These are phyloP conservation scores for Amanita inopinata DNA, from an alignment of 768 basidiomycete species.

Conservation along the genomic window DNA sequence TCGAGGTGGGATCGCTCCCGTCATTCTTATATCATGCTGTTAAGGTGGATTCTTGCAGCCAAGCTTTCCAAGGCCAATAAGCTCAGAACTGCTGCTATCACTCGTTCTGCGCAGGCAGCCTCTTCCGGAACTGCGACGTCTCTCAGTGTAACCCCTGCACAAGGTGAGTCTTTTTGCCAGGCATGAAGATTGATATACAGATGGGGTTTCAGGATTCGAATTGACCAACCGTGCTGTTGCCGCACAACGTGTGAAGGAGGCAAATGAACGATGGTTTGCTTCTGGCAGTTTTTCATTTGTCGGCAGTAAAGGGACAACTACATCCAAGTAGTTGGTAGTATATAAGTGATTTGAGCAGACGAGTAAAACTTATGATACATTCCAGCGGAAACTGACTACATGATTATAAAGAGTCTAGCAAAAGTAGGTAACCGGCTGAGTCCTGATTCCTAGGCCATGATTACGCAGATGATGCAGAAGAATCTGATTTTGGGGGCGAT, in stretches of 20 bases:
- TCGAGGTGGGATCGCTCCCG: constrained; percentile 49
- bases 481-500: constrained; percentile 27
- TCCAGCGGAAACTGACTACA: neutral
- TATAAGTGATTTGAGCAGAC: constrained; percentile 11
- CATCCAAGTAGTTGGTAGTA: constrained; percentile 1
- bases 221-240: constrained; percentile 86
- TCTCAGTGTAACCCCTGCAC: constrained; percentile 89
- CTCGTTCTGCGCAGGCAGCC: constrained; percentile 57
- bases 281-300: constrained; percentile 76
- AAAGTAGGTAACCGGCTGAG: neutral
- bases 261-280: constrained; percentile 96
- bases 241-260: constrained; percentile 84
- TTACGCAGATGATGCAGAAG: constrained; percentile 10
- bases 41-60: constrained; percentile 35
- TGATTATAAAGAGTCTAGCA: constrained; percentile 1
- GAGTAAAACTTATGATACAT: constrained; percentile 15
- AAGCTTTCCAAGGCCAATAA: constrained; percentile 96
- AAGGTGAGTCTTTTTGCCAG: constrained; percentile 44
- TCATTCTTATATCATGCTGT: neutral
- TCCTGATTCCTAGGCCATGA: neutral
- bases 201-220: constrained; percentile 63
- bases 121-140: constrained; percentile 85
- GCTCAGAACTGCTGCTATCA: constrained; percentile 76
- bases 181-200: neutral
- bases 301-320: constrained; percentile 37